Evolutionary conservation across 148 eudicot species (phyloP).

Genomic region (Cornus suecica): DNA sequence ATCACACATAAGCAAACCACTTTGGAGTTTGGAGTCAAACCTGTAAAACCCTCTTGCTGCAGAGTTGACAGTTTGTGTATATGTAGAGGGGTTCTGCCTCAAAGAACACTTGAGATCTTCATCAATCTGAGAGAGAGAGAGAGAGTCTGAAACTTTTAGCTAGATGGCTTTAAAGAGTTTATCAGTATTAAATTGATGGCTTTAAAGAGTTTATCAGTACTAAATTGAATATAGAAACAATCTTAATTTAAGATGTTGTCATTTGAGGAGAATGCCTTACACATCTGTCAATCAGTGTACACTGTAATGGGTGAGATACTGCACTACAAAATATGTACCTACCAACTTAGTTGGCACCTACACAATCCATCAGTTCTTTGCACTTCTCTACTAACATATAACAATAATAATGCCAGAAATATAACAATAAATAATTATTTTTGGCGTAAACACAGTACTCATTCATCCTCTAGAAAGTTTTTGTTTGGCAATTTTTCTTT

Average conservation of each 20-base stretch:
- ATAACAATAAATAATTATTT: too few species aligned
- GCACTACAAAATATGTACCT: too few species aligned
- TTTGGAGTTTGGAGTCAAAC: conserved; percentile 32
- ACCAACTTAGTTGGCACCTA: too few species aligned
- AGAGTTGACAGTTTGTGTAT: conserved; percentile 47
- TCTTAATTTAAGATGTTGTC: background rate
- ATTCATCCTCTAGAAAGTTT: too few species aligned
- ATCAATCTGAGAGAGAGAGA: conserved; percentile 48
- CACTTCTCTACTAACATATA: too few species aligned
- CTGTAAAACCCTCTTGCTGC: conserved; percentile 80
- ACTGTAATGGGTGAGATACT: too few species aligned
- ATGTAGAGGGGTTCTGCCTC: conserved; percentile 68
- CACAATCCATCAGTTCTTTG: too few species aligned
- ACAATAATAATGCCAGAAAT: too few species aligned
- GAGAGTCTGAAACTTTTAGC: conserved; percentile 1
- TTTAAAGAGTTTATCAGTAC: background rate
- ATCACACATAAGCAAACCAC: conserved; percentile 3
- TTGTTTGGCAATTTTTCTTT: too few species aligned
- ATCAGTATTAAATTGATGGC: background rate
- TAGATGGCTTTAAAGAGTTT: background rate
- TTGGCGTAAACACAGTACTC: too few species aligned
- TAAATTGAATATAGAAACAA: background rate
- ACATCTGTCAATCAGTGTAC: too few species aligned
- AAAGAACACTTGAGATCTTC: conserved; percentile 48
- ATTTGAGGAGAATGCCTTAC: too few species aligned